Evolutionary conservation across 2,329 filamentous ascomycete species (phyloP), one percentile per base, ranked within the genome.

Genomic region (Chlorencoelia australis): DNA sequence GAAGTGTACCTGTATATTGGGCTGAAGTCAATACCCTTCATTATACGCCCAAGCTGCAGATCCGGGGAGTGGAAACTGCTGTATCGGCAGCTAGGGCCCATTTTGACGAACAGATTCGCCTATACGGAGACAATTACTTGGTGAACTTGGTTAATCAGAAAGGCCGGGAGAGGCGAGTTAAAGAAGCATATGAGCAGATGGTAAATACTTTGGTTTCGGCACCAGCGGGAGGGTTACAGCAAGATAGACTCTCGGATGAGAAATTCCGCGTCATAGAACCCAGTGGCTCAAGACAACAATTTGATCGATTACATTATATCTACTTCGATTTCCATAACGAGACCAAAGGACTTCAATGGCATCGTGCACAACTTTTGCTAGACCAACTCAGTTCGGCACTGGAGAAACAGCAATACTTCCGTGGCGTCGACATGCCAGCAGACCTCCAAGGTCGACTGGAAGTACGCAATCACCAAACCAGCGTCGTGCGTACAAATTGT

Each of bases 291-390:
- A 59, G 24, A 37, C 60, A 82, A 44, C 68, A 78, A 45, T 83
- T 82, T 58, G 88, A 95, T 58, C 79, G 79, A 29, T 66, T 98
- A 29, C 89, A 98, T 63, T 98, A 98, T 60, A 65, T 96, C 51
- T 98, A 96, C 66, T 98, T 98, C 57, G 91, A 98, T 64, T 98
- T 93, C 60, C 93, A 98, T 65, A 87, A 81, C 55, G 91, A 98
- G 63, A 98, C 93, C 33, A 95, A 95, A 63, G 89, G 89, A 24
- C 70, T 95, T 52, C 79, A 83, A 54, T 94, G 91, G 83, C 81
- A 98, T 59, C 84, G 88, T 32, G 88, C 89, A 0, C 79, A 89
- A 59, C 69, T 93, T 27, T 71, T 98, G 15, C 69, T 98, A 41
- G 83, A 95, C 49, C 79, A 82, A 55, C 68, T 98, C 35, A 74